Evolutionary conservation across 805 yeast species (phyloP).

Genomic region (Ogataea trehaloabstinens): DNA sequence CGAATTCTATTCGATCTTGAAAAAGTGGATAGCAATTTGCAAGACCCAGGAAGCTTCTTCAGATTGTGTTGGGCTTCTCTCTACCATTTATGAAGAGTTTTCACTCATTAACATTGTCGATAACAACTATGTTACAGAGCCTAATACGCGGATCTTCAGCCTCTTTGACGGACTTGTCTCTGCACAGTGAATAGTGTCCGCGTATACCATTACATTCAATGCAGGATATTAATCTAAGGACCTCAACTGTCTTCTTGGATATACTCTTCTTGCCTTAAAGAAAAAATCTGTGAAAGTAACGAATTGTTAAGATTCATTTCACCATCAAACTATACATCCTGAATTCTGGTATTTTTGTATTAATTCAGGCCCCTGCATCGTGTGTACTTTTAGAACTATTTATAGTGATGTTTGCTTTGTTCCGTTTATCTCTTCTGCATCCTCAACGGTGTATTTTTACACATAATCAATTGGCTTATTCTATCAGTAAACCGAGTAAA

Average conservation of each 20-base stretch:
- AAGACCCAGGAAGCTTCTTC: conserved; percentile 28
- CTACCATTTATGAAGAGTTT: conserved; percentile 52
- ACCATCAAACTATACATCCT: too few species aligned
- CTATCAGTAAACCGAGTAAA: too few species aligned
- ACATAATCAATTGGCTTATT: conserved; percentile 2
- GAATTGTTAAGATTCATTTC: too few species aligned
- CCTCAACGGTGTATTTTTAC: conserved; percentile 25
- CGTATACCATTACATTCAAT: background rate
- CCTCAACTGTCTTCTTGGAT: conserved; percentile 7
- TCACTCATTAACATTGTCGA: conserved; percentile 86
- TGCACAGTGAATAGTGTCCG: background rate
- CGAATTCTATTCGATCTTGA: conserved; percentile 80
- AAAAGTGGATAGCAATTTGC: conserved; percentile 62
- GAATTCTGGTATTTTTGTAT: too few species aligned
- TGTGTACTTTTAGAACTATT: conserved; percentile 13
- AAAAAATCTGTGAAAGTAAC: too few species aligned
- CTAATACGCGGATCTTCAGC: conserved; percentile 55
- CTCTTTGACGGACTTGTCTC: conserved; percentile 40
- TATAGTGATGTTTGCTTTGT: conserved; percentile 2
- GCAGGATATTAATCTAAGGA: background rate
- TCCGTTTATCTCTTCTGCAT: conserved; percentile 13
- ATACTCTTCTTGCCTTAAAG: too few species aligned
- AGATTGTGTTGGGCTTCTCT: conserved; percentile 40
- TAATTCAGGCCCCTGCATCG: too few species aligned
- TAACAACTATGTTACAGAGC: conserved; percentile 61